Conservation (phyloP, 768 basidiomycete species). For the Termitomyces sp. region DNA sequence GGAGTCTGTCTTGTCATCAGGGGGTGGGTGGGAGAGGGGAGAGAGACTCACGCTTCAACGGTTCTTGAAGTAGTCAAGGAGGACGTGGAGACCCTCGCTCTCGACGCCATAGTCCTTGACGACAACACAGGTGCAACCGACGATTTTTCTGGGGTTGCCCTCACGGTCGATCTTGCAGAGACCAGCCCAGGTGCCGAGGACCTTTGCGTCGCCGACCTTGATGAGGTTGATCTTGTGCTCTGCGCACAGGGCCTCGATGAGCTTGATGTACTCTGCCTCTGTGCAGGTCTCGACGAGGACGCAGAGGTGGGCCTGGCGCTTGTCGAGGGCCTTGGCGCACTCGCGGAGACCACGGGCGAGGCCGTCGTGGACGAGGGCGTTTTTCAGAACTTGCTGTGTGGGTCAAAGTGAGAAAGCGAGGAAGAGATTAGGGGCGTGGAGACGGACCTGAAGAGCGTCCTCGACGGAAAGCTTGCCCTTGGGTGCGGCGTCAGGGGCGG, state of each 20-base stretch:
- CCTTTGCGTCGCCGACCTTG: conserved; percentile 98
- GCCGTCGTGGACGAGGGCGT: conserved; percentile 96
- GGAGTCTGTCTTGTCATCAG: conserved; percentile 90
- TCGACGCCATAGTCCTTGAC: conserved; percentile 97
- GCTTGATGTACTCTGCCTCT: conserved; percentile 99
- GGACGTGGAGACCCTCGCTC: conserved; percentile 90
- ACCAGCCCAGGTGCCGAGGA: conserved; percentile 97
- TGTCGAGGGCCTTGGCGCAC: conserved; percentile 97
- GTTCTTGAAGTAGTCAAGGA: conserved; percentile 96
- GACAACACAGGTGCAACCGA: conserved; percentile 90
- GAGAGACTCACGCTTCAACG: conserved; percentile 47
- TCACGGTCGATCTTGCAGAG: conserved; percentile 99
- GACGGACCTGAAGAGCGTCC: conserved; percentile 79
- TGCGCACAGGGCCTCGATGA: conserved; percentile 98
- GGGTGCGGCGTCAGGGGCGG: conserved; percentile 82
- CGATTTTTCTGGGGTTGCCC: conserved; percentile 96
- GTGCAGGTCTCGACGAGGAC: conserved; percentile 99
- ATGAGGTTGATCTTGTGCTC: conserved; percentile 99
- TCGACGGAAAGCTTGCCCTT: conserved; percentile 96
- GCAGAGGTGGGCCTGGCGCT: conserved; percentile 96
- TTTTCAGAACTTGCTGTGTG: conserved; percentile 94
- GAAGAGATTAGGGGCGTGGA: neutral
- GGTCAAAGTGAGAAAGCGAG: conserved; percentile 5
- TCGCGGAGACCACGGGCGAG: conserved; percentile 97
- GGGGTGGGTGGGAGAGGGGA: neutral